Evolutionary conservation across 345 rosid species (phyloP), one percentile per base, ranked within the genome.

Genomic region (Hevea brasiliensis): DNA sequence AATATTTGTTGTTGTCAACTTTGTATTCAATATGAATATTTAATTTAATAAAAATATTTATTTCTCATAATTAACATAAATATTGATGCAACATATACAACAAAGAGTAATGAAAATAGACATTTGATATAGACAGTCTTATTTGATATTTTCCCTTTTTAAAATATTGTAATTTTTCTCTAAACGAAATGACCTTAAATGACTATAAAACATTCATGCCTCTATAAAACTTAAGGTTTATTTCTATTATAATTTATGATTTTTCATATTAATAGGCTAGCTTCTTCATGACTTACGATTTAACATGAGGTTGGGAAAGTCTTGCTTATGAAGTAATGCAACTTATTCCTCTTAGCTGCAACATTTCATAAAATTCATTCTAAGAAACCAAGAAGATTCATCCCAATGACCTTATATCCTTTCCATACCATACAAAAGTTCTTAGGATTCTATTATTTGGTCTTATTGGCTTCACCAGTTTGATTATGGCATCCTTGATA

Each of bases 241-340:
- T 48, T 56, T 68, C 6, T 26, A 26, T 67, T 27, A 8, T 29
- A 17, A 67, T 24, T 32, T 18, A 53, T 75, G 37, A 17, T n/a
- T 72, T 40, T 68, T 69, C 58, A n/a, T 66, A 77, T 74, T 61
- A 82, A 83, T 91, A 94, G 98, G 93, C 92, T 83, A 81, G 86
- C 81, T 94, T 94, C 87, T 94, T 94, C 86, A 90, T 81, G 86
- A 92, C 98, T 23, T 92, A 92, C 67, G 87, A 89, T 64, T 79
- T 92, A 72, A 87, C 97, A 67, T 92, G 94, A 37, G 97, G 97
- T 18, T 92, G 96, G 97, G 92, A 96, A 21, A 81, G 97, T 80
- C 79, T 92, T 72, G 79, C 96, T 5, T 79, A 84, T 77, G 97
- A 92, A 85, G 61, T 92, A 58, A 84, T 92, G 89, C 97, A 90